Conservation (phyloP, 2,329 filamentous ascomycete species). For the Davidsoniella australis region DNA sequence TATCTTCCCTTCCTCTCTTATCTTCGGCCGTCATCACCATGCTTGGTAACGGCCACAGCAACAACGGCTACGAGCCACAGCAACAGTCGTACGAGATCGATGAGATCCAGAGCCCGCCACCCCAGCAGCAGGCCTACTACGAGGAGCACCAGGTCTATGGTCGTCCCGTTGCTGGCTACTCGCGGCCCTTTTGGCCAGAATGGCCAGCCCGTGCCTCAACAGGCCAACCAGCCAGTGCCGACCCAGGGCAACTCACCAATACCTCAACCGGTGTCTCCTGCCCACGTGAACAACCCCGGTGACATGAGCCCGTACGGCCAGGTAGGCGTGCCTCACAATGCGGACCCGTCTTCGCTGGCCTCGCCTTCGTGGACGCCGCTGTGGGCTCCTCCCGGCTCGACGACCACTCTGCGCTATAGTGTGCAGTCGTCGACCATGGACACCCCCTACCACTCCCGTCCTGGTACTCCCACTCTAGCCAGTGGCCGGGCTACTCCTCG, state of each 20-base stretch:
- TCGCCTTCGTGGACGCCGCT: conserved; percentile 11
- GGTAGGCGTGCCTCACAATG: conserved; percentile 4
- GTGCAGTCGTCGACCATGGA: conserved; percentile 13
- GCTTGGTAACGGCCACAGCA: conserved; percentile 21
- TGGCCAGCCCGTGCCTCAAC: conserved; percentile 12
- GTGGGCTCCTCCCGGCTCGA: conserved; percentile 9
- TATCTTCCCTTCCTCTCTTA: background rate
- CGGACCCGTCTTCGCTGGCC: conserved; percentile 1
- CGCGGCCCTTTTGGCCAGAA: conserved; percentile 12
- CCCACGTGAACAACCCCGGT: conserved; percentile 7
- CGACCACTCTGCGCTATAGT: conserved; percentile 11
- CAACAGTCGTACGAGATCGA: conserved; percentile 15
- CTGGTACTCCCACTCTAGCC: conserved; percentile 18
- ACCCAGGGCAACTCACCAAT: conserved; percentile 16
- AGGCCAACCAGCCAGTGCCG: conserved; percentile 13
- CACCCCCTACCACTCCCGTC: conserved; percentile 14
- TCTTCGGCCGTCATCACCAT: conserved; percentile 17
- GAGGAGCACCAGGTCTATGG: conserved; percentile 17
- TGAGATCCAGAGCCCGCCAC: conserved; percentile 10
- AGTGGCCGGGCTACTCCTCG: conserved; percentile 17
- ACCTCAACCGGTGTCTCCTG: conserved; percentile 8
- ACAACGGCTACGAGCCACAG: conserved; percentile 16
- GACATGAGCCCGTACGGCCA: conserved; percentile 11
- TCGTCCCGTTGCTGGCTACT: conserved; percentile 17
- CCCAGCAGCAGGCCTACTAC: conserved; percentile 16